These are phyloP conservation scores for Lolium rigidum DNA, from an alignment of 176 grass and related monocot genomes.

Conservation along the genomic window DNA sequence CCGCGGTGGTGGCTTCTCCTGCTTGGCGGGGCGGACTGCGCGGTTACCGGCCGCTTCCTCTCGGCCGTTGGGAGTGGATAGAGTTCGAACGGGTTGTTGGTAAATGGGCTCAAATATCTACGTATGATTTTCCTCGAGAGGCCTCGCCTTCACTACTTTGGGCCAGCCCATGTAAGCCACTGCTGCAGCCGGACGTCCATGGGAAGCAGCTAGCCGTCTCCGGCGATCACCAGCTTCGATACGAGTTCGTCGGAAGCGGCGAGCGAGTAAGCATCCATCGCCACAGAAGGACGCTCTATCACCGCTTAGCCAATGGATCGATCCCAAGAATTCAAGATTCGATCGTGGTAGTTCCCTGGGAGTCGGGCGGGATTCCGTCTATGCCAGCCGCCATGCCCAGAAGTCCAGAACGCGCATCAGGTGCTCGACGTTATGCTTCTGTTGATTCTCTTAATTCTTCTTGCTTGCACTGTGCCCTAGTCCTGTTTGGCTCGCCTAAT, in stretches of 20 bases:
- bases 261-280: background rate
- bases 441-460: background rate
- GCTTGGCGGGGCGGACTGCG: background rate
- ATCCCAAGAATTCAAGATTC: background rate
- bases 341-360: background rate
- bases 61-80: constrained; percentile 57
- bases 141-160: background rate
- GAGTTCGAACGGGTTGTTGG: constrained; percentile 13
- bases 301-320: background rate
- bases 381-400: accelerated
- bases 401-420: background rate
- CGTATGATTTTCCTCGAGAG: background rate
- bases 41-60: constrained; percentile 8
- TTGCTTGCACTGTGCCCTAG: background rate
- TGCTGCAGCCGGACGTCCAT: background rate
- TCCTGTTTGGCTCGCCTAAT: background rate
- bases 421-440: constrained; percentile 33
- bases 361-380: background rate
- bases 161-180: background rate
- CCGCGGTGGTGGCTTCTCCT: constrained; percentile 26
- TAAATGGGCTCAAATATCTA: background rate
- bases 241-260: background rate
- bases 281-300: background rate
- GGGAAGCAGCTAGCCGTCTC: too few relatives aligned
- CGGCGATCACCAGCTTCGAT: background rate